phyloP scores from a whole-genome alignment of 768 basidiomycete genomes.

The Amanita rubescens region DNA sequence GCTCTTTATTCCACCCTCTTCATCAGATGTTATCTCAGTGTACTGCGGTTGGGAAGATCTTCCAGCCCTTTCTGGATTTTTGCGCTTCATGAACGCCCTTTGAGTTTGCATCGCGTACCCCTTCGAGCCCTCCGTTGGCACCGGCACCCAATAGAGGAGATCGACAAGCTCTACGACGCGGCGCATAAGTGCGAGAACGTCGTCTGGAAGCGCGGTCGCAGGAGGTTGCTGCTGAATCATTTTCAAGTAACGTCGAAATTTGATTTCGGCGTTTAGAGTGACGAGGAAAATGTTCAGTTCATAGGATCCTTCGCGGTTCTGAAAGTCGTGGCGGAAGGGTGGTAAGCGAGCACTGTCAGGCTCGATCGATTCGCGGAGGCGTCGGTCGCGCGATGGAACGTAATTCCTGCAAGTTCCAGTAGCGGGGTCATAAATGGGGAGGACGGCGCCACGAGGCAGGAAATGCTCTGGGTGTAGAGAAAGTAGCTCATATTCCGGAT shows the following conservation, averaged over 20 bases:
- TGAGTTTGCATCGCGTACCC: constrained; percentile 3
- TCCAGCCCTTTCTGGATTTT: constrained; percentile 9
- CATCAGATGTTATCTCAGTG: constrained; percentile 7
- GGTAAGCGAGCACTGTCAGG: constrained; percentile 13
- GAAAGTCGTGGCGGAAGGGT: constrained; percentile 9
- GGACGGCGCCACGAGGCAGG: constrained; percentile 13
- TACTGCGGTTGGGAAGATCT: constrained; percentile 5
- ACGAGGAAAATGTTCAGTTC: constrained; percentile 16
- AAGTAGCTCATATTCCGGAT: constrained; percentile 14
- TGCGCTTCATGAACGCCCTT: constrained; percentile 1
- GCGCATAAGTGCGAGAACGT: constrained; percentile 15
- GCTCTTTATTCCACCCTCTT: constrained; percentile 1
- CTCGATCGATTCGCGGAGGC: constrained; percentile 11
- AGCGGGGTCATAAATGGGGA: constrained; percentile 10
- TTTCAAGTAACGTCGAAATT: constrained; percentile 17
- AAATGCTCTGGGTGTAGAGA: constrained; percentile 16
- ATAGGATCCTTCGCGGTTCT: not conserved
- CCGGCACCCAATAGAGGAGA: constrained; percentile 17
- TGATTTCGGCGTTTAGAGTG: constrained; percentile 17
- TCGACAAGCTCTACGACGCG: constrained; percentile 14
- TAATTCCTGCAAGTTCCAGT: constrained; percentile 8
- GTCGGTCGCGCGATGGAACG: constrained; percentile 11
- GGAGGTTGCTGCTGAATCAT: constrained; percentile 10
- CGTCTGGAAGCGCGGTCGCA: constrained; percentile 12
- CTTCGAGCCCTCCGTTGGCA: constrained; percentile 9